phyloP scores from a whole-genome alignment of 208 protist genomes.

The Naegleria lovaniensis region DNA sequence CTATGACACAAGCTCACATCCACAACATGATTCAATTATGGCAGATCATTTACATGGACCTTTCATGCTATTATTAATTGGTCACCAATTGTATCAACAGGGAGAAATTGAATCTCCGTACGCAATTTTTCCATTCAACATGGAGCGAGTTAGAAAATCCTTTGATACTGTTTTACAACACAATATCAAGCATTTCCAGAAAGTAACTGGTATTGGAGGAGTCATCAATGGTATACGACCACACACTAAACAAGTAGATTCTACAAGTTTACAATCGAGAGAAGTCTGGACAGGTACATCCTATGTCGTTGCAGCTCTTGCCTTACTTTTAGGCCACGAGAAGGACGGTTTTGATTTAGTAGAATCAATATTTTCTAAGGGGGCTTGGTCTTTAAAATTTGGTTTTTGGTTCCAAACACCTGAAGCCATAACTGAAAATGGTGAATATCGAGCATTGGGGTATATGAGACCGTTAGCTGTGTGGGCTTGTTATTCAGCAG shows the following conservation, averaged over 20 bases:
- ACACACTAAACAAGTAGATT: conserved; percentile 45
- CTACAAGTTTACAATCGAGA: conserved; percentile 44
- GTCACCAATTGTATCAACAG: too few species aligned
- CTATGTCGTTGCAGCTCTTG: conserved; percentile 50
- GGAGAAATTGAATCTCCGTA: conserved; percentile 14
- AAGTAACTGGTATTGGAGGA: background rate
- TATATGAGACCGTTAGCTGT: conserved; percentile 56
- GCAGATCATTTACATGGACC: conserved; percentile 15
- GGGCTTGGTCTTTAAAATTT: background rate
- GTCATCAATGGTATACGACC: conserved; percentile 61
- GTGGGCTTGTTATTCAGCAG: conserved; percentile 31
- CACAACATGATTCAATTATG: conserved; percentile 30
- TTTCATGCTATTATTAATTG: too few species aligned
- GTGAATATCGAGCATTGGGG: conserved; percentile 42
- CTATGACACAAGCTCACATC: conserved; percentile 26
- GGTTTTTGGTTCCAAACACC: conserved; percentile 50
- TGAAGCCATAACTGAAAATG: conserved; percentile 48
- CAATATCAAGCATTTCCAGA: background rate
- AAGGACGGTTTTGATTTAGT: conserved; percentile 45
- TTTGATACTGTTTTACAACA: too few species aligned
- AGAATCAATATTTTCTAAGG: conserved; percentile 34
- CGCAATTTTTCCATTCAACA: conserved; percentile 42
- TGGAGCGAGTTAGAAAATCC: background rate
- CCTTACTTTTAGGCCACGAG: conserved; percentile 43
- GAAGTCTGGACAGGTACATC: conserved; percentile 60